Evolutionary conservation across 2,329 filamentous ascomycete species (phyloP).

Genomic region (Scolecobasidium constrictum): DNA sequence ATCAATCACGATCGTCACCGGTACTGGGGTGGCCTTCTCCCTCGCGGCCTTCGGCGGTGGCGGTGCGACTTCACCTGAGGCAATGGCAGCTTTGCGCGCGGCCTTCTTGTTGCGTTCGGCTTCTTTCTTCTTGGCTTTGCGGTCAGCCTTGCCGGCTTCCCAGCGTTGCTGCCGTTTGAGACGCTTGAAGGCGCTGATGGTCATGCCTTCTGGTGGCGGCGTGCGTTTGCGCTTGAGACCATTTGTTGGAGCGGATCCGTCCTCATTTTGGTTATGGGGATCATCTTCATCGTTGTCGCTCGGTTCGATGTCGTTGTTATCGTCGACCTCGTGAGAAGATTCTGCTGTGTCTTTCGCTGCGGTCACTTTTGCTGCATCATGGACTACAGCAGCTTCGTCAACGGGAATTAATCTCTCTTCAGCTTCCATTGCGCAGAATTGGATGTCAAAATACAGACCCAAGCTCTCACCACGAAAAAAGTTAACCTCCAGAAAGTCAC

Average conservation of each 20-base stretch:
- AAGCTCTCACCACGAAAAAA: too few species aligned
- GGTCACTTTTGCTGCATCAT: too few species aligned
- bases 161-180: conserved; percentile 60
- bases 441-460: background rate
- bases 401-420: too few species aligned
- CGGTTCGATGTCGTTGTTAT: too few species aligned
- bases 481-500: too few species aligned
- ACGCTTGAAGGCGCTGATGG: conserved; percentile 82
- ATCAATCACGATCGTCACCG: conserved; percentile 69
- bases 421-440: conserved; percentile 1
- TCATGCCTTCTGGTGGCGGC: conserved; percentile 35
- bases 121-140: conserved; percentile 48
- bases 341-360: too few species aligned
- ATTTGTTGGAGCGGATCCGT: too few species aligned
- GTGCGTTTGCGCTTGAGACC: conserved; percentile 25
- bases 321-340: too few species aligned
- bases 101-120: conserved; percentile 43
- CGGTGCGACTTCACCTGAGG: conserved; percentile 17
- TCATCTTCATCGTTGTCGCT: too few species aligned
- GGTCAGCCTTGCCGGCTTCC: conserved; percentile 56
- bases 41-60: conserved; percentile 14
- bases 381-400: too few species aligned
- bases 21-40: conserved; percentile 15
- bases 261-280: too few species aligned
- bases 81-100: conserved; percentile 29